Conservation (phyloP, 1,284 basidiomycete species). For the Trichosporon inkin region DNA sequence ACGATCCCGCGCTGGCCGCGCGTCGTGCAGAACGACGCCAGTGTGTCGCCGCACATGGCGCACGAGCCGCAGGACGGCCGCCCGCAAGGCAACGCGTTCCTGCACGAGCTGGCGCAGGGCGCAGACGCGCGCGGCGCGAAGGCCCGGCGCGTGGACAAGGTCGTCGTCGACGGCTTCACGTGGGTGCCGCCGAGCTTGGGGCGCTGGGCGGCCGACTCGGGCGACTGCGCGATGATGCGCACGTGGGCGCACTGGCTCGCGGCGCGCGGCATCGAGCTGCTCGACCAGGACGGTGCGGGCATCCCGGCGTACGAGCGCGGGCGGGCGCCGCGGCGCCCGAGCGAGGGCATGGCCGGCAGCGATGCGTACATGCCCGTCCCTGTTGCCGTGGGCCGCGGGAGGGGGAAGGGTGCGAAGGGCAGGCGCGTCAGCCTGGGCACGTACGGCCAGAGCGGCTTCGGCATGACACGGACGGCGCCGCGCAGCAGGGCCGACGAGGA, state of each 20-base stretch:
- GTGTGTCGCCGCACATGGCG: constrained; percentile 1
- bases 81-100: constrained; percentile 21
- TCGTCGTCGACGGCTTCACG: constrained; percentile 42
- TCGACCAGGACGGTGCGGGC: constrained; percentile 39
- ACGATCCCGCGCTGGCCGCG: constrained; percentile 58
- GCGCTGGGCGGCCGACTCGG: constrained; percentile 36
- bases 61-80: constrained; percentile 5
- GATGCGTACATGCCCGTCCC: neutral
- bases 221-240: constrained; percentile 42
- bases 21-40: constrained; percentile 10
- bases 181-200: constrained; percentile 41
- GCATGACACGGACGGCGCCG: neutral
- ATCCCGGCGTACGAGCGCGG: constrained; percentile 23
- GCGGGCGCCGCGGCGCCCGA: neutral
- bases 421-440: neutral
- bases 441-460: constrained; percentile 2
- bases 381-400: neutral
- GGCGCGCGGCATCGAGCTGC: constrained; percentile 29
- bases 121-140: neutral
- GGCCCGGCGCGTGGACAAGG: constrained; percentile 15
- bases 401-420: neutral
- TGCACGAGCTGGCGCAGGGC: constrained; percentile 15
- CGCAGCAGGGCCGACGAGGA: neutral
- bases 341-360: neutral
- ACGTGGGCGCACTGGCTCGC: constrained; percentile 30